phyloP scores from a whole-genome alignment of 2,329 filamentous ascomycete species.

The Diaporthe citriasiana region DNA sequence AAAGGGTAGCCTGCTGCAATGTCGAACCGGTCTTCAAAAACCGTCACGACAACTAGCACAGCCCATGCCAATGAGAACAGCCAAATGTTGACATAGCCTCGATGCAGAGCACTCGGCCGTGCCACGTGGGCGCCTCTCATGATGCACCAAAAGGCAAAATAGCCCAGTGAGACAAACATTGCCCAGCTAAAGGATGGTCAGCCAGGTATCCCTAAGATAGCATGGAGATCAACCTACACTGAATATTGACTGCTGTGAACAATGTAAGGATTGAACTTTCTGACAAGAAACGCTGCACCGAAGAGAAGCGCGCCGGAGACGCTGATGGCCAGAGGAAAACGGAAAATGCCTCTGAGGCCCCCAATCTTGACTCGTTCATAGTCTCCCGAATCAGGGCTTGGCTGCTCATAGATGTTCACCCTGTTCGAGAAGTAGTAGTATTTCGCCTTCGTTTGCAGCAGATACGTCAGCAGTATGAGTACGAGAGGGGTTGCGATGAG shows the following conservation, averaged over 20 bases:
- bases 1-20: slow-evolving; percentile 85
- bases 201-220: not conserved
- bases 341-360: slow-evolving; percentile 86
- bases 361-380: slow-evolving; percentile 74
- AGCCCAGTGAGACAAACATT: slow-evolving; percentile 87
- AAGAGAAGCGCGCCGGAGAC: slow-evolving; percentile 78
- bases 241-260: slow-evolving; percentile 91
- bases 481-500: slow-evolving; percentile 84
- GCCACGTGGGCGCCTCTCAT: slow-evolving; percentile 83
- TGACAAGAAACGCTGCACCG: slow-evolving; percentile 80
- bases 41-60: slow-evolving; percentile 78
- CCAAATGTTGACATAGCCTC: slow-evolving; percentile 87
- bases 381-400: slow-evolving; percentile 53
- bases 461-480: slow-evolving; percentile 76
- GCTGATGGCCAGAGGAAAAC: slow-evolving; percentile 82
- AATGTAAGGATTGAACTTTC: slow-evolving; percentile 89
- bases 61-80: slow-evolving; percentile 83
- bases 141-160: slow-evolving; percentile 86
- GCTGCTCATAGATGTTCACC: slow-evolving; percentile 69
- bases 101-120: slow-evolving; percentile 87
- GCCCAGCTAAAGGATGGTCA: slow-evolving; percentile 69
- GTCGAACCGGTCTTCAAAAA: slow-evolving; percentile 81
- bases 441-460: slow-evolving; percentile 80
- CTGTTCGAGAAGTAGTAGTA: slow-evolving; percentile 87
- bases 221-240: slow-evolving; percentile 63